Evolutionary conservation across 495 filamentous ascomycete species (phyloP).

Genomic region (Sphaerosporella brunnea): DNA sequence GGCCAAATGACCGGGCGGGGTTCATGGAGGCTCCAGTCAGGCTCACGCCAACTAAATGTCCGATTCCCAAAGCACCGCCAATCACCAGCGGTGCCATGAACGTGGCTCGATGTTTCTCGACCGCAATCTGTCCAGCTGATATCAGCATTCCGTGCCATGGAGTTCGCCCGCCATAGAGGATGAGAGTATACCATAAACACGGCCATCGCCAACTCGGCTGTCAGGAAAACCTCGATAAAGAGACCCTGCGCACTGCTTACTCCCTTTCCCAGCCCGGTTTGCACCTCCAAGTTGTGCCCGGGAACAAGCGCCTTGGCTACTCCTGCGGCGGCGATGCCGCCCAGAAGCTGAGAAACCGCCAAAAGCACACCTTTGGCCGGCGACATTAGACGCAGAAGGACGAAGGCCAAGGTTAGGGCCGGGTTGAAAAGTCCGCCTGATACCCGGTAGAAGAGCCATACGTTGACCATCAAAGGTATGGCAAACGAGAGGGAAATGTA

Average conservation of each 20-base stretch:
- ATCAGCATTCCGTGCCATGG: too few species aligned
- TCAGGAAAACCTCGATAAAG: conserved; percentile 65
- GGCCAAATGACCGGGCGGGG: conserved; percentile 55
- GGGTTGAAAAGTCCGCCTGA: conserved; percentile 72
- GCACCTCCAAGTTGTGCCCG: conserved; percentile 30
- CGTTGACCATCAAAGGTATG: conserved; percentile 58
- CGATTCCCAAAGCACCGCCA: conserved; percentile 53
- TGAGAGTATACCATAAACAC: conserved; percentile 43
- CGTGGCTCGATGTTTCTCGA: conserved; percentile 44
- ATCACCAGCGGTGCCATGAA: conserved; percentile 65
- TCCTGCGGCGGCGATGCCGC: conserved; percentile 41
- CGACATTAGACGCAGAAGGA: conserved; percentile 39
- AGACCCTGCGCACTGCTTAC: conserved; percentile 38
- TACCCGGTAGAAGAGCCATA: conserved; percentile 72
- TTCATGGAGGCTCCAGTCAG: conserved; percentile 57
- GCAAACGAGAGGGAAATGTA: conserved; percentile 60
- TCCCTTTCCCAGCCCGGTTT: conserved; percentile 26
- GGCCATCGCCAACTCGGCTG: conserved; percentile 55
- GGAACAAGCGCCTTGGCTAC: conserved; percentile 29
- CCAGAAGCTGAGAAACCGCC: conserved; percentile 39
- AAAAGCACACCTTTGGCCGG: conserved; percentile 34
- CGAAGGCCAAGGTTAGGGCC: conserved; percentile 44
- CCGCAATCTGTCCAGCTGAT: conserved; percentile 1
- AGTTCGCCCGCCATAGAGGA: too few species aligned
- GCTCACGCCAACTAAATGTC: conserved; percentile 50